A percentile compares a stretch with the other conserved stretches of the same genome.
These are phyloP conservation scores for Phytophthora cryptogea DNA, from an alignment of 352 stramenopile species.

Conservation along the genomic window DNA sequence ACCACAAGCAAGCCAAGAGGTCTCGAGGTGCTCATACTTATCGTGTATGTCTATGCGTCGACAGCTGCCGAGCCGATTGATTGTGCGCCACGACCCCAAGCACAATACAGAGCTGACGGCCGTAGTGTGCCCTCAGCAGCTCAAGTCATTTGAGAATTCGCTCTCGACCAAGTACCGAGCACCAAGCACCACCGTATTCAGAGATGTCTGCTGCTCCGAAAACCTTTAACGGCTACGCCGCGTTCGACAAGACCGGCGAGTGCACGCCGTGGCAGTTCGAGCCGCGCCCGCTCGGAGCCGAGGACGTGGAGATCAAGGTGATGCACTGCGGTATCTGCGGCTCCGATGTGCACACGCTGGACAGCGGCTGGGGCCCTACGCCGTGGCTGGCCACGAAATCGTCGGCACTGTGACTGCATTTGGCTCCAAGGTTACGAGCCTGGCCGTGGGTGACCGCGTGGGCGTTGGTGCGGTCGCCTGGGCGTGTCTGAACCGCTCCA, in stretches of 20 bases:
- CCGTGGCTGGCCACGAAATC: background rate
- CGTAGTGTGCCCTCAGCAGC: background rate
- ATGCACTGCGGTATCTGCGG: background rate
- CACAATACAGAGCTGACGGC: too few relatives aligned
- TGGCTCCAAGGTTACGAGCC: background rate
- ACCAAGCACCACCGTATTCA: background rate
- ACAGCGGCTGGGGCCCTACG: background rate
- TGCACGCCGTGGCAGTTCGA: conserved; percentile 1
- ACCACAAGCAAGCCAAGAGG: too few relatives aligned
- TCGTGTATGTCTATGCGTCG: too few relatives aligned
- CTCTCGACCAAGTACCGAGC: background rate
- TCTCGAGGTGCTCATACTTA: too few relatives aligned
- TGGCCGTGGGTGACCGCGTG: background rate
- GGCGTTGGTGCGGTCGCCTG: background rate
- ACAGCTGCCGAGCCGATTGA: too few relatives aligned
- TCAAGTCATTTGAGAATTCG: conserved; percentile 1
- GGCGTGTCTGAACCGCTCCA: background rate
- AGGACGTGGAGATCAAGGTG: conserved; percentile 1
- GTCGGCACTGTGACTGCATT: background rate
- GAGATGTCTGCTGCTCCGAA: background rate
- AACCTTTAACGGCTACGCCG: background rate
- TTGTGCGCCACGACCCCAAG: too few relatives aligned
- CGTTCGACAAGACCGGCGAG: background rate
- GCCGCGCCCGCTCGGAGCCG: background rate
- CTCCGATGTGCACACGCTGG: background rate